These are phyloP conservation scores for Lasiodiplodia theobromae DNA, from an alignment of 2,329 filamentous ascomycete species.

Conservation along the genomic window DNA sequence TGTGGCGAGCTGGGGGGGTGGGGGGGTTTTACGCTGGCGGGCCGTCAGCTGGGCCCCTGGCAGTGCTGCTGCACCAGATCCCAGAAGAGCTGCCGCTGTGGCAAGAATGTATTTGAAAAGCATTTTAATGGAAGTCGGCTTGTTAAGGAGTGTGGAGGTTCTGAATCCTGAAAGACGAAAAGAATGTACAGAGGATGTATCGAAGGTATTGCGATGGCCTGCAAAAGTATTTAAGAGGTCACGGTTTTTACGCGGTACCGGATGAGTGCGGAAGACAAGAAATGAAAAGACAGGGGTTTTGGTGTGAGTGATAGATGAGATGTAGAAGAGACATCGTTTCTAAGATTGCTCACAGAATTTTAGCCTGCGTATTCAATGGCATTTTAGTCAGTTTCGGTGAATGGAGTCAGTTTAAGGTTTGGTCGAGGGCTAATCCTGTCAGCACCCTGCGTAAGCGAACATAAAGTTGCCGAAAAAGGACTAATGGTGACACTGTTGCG, in stretches of 20 bases:
- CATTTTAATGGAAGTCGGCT: neutral
- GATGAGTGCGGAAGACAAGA: constrained; percentile 12
- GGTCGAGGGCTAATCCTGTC: neutral
- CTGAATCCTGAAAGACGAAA: neutral
- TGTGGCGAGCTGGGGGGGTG: neutral
- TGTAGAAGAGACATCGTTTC: neutral
- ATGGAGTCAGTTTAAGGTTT: constrained; percentile 23
- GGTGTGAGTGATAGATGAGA: neutral
- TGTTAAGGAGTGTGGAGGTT: neutral
- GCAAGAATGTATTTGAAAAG: neutral
- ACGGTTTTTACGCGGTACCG: neutral
- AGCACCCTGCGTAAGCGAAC: neutral
- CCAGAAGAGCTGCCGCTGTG: neutral
- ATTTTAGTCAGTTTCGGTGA: neutral
- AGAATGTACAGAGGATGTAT: neutral
- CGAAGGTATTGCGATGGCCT: no score
- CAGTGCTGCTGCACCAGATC: constrained; percentile 6
- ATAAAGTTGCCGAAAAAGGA: neutral
- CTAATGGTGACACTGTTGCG: neutral
- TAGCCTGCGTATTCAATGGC: neutral
- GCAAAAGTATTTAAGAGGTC: neutral
- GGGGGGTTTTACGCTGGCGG: neutral
- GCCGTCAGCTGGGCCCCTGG: neutral
- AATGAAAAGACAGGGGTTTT: neutral
- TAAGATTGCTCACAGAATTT: neutral